Evolutionary conservation across 129 eudicot genomes (phyloP).

Genomic region (Cynara cardunculus): DNA sequence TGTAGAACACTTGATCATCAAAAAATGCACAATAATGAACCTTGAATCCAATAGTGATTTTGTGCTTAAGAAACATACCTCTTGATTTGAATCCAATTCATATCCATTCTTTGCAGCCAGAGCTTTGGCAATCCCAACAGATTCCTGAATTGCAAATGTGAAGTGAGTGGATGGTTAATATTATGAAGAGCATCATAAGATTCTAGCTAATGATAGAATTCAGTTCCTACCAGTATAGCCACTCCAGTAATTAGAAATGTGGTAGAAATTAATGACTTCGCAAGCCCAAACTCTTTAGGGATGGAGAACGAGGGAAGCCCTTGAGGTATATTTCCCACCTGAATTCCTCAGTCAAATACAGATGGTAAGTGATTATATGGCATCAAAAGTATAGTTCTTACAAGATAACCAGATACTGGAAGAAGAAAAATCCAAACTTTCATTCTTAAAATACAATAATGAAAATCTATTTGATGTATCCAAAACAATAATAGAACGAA

Average conservation of each 20-base stretch:
- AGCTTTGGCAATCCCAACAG: conserved; percentile 99
- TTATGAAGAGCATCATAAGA: background rate
- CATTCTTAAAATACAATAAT: background rate
- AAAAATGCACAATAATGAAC: background rate
- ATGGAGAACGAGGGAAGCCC: conserved; percentile 94
- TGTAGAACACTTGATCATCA: background rate
- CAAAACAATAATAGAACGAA: background rate
- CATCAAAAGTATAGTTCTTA: background rate
- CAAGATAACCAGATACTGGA: background rate
- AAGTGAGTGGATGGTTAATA: background rate
- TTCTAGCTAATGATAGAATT: background rate
- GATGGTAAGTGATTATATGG: background rate
- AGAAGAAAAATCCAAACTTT: conserved; percentile 5
- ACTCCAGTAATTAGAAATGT: conserved; percentile 92
- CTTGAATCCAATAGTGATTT: background rate
- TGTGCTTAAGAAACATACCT: conserved; percentile 46
- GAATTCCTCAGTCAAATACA: conserved; percentile 23
- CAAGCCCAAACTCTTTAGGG: conserved; percentile 68
- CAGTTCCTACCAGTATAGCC: conserved; percentile 74
- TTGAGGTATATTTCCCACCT: conserved; percentile 97
- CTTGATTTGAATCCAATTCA: conserved; percentile 96
- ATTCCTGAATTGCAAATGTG: conserved; percentile 51
- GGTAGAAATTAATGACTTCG: conserved; percentile 74
- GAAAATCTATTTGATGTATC: background rate
- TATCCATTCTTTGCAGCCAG: conserved; percentile 97